These are phyloP conservation scores for Viola odorata DNA, from an alignment of 345 rosid genomes.

Conservation along the genomic window DNA sequence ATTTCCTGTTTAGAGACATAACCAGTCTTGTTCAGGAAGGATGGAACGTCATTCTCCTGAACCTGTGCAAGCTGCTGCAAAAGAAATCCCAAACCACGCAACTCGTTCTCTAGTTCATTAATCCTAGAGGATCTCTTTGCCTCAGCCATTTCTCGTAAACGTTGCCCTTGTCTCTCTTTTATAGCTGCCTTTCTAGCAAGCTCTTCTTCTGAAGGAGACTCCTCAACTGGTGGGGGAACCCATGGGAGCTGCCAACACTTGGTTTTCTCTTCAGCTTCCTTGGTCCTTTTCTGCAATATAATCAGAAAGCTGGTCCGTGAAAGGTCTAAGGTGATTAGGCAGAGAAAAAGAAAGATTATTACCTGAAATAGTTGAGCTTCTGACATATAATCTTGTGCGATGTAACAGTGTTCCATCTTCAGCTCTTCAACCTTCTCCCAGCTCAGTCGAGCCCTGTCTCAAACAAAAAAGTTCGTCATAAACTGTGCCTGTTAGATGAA, in stretches of 20 bases:
- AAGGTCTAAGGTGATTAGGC: slow-evolving; percentile 2
- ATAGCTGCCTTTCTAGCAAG: slow-evolving; percentile 91
- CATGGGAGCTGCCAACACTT: slow-evolving; percentile 95
- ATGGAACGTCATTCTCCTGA: slow-evolving; percentile 48
- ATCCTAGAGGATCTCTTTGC: slow-evolving; percentile 82
- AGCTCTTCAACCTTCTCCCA: slow-evolving; percentile 98
- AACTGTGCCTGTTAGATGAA: slow-evolving; percentile 8
- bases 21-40: slow-evolving; percentile 75
- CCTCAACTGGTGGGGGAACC: slow-evolving; percentile 85
- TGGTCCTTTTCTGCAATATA: slow-evolving; percentile 61
- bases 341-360: slow-evolving; percentile 13
- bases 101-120: slow-evolving; percentile 74
- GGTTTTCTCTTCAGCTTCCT: slow-evolving; percentile 86
- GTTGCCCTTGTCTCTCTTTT: slow-evolving; percentile 88
- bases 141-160: slow-evolving; percentile 97
- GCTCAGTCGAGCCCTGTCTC: slow-evolving; percentile 61
- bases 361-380: slow-evolving; percentile 81
- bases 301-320: slow-evolving; percentile 9
- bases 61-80: slow-evolving; percentile 76
- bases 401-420: slow-evolving; percentile 89
- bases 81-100: slow-evolving; percentile 77
- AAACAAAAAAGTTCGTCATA: background rate
- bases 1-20: slow-evolving; percentile 78
- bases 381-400: slow-evolving; percentile 65
- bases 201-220: slow-evolving; percentile 96